Base-by-base conservation (phyloP, 2,329 filamentous ascomycete species). In the Sporothrix mexicana region DNA sequence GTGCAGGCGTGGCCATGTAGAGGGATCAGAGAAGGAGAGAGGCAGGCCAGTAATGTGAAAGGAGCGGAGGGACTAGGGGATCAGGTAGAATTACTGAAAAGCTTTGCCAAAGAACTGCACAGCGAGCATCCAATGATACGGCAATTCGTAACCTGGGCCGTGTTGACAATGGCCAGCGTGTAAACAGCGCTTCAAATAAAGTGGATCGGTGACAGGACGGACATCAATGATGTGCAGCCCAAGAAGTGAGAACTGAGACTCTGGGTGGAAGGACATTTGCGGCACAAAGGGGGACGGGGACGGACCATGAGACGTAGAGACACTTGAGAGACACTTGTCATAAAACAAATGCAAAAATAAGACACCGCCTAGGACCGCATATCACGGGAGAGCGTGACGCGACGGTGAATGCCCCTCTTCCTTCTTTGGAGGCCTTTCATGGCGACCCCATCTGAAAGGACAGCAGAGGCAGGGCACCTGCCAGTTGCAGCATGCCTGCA, bases 331-430 rank as follows among this genome's bases (percentile, higher is more conserved):
- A n/a, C n/a, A 36, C 30, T 36, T 36, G 30, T 7, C 30, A 36
- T 36, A 36, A 36, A 36, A 36, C 30, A 36, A 36, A 36, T 4
- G 30, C 30, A 4, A 23, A 45, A 64, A 45, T 9, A 64, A n/a
- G 59, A 7, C 30, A 23, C 59, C 59, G 36, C 59, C 36, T 43
- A 69, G 25, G 47, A 20, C 47, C 66, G 66, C 66, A 69, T 69
- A 55, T 43, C 30, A 55, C 30, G 49, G 30, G 30, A 51, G 20
- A 43, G 49, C 66, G 66, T 55, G 66, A 69, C 49, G 49, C 30
- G 49, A 55, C 25, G 17, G 10, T 47, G 64, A 15, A 51, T 51
- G 13, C 30, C 36, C 49, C 47, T 12, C 47, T 55, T 36, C 66
- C 3, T 25, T 23, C 61, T 66, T 23, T 45, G 36, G 3, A 12